phyloP scores from a whole-genome alignment of 1,139 yeast species.

The Sugiyamaella sp. region DNA sequence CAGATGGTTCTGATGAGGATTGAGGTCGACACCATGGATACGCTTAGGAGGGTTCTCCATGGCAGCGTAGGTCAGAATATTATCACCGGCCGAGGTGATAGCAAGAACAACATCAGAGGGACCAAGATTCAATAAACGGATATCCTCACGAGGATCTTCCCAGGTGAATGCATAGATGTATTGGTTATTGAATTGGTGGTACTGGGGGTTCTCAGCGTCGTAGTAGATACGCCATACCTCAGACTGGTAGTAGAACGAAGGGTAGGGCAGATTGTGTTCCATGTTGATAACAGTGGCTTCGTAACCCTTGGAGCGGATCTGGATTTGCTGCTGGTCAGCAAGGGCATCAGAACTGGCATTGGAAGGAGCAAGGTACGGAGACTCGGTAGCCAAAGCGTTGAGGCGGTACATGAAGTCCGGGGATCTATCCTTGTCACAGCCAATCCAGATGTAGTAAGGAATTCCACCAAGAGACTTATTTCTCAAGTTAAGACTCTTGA shows the following conservation, averaged over 20 bases:
- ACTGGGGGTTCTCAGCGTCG: slow-evolving; percentile 68
- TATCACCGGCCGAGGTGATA: slow-evolving; percentile 86
- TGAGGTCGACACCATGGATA: slow-evolving; percentile 83
- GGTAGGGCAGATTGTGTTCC: slow-evolving; percentile 70
- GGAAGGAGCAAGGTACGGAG: slow-evolving; percentile 73
- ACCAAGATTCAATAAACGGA: slow-evolving; percentile 60
- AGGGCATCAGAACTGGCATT: slow-evolving; percentile 34
- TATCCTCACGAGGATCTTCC: slow-evolving; percentile 89
- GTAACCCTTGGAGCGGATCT: slow-evolving; percentile 62
- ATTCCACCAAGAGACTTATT: slow-evolving; percentile 68
- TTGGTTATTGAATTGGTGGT: slow-evolving; percentile 72
- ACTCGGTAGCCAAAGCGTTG: slow-evolving; percentile 75
- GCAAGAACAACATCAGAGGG: slow-evolving; percentile 74
- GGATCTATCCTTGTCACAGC: slow-evolving; percentile 70
- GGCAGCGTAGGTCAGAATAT: slow-evolving; percentile 70
- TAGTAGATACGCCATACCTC: slow-evolving; percentile 81
- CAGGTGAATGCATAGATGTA: slow-evolving; percentile 86
- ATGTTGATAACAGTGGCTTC: slow-evolving; percentile 71
- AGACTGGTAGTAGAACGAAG: slow-evolving; percentile 74
- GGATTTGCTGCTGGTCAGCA: slow-evolving; percentile 28
- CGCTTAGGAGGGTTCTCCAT: slow-evolving; percentile 71
- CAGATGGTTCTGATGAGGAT: slow-evolving; percentile 80
- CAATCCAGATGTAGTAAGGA: slow-evolving; percentile 83
- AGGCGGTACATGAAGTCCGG: slow-evolving; percentile 62
- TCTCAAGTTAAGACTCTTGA: slow-evolving; percentile 69